These are phyloP conservation scores for Blastobotrys niveus DNA, from an alignment of 1,139 yeast genomes.

Conservation along the genomic window DNA sequence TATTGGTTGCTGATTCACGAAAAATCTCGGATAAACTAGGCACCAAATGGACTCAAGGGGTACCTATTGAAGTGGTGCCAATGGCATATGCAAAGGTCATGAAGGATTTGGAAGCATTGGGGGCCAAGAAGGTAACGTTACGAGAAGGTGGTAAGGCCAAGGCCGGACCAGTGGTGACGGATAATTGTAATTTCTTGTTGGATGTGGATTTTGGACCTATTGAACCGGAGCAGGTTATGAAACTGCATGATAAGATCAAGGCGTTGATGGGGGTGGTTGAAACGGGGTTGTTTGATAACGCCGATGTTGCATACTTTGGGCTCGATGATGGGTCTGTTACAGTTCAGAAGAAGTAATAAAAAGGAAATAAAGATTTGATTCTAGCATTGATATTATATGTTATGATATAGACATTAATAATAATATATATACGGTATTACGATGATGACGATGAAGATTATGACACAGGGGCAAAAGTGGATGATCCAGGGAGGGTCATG, in stretches of 20 bases:
- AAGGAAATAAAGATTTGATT: background rate
- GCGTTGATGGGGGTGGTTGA: slow-evolving; percentile 90
- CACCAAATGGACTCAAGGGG: slow-evolving; percentile 77
- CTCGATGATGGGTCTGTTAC: slow-evolving; percentile 63
- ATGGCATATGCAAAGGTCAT: slow-evolving; percentile 74
- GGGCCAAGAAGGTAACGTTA: slow-evolving; percentile 59
- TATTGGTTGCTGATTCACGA: slow-evolving; percentile 89
- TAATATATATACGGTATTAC: too few relatives aligned
- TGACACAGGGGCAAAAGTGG: too few relatives aligned
- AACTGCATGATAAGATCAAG: slow-evolving; percentile 62
- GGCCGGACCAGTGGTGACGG: slow-evolving; percentile 98
- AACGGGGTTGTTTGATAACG: slow-evolving; percentile 81
- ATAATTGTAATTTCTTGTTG: slow-evolving; percentile 85
- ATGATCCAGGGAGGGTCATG: too few relatives aligned
- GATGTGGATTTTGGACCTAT: slow-evolving; percentile 92
- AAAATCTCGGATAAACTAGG: slow-evolving; percentile 70
- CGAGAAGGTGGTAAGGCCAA: slow-evolving; percentile 88
- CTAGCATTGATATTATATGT: background rate
- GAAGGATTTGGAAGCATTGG: slow-evolving; percentile 48
- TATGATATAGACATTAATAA: background rate
- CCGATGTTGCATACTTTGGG: slow-evolving; percentile 82
- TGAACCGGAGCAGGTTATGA: slow-evolving; percentile 46
- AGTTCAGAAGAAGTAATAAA: too few relatives aligned
- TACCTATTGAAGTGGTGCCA: slow-evolving; percentile 95
- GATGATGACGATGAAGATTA: too few relatives aligned